Evolutionary conservation across 768 basidiomycete species (phyloP), one percentile per base, ranked within the genome.

Genomic region (Gelatoporia subvermispora): DNA sequence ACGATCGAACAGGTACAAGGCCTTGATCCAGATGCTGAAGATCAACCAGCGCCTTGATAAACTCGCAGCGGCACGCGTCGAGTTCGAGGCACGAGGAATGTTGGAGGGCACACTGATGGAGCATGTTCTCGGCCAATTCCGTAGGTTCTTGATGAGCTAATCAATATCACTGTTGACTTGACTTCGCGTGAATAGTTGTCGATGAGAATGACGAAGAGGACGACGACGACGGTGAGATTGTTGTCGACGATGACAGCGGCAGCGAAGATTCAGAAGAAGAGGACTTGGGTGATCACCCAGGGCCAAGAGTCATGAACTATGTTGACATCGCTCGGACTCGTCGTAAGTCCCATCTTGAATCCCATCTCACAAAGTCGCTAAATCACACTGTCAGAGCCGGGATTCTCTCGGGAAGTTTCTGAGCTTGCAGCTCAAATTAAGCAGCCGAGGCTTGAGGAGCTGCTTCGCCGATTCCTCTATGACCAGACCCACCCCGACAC

Each of bases 1-100:
- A 16, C 51, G 55, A 0, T 59, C 61, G 2, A 63, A 47, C 39
- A 41, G 45, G 1, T 51, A 46, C 21, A 25, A 61, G 8, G 53
- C 59, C 1, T 31, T 63, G 0, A 48, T 47, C 1, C 61, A 63
- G 40, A 63, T 63, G 53, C 51, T 63, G 1, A 13, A 49, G 3
- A 57, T 44, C 3, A 61, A 59, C 38, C 52, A 59, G 36, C 53
- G 61, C 5, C 54, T 59, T 2, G 58, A 59, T 43, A 61, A 61
- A 42, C 54, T 63, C 15, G 45, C 53, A 2, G 61, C 61, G 1
- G 28, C 45, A 17, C 53, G 51, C 11, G 51, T 44, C 2, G 50
- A 59, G 22, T 56, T 61, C 37, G 28, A 23, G 1, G 20, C 20
- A 15, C 55, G 52, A 4, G 56, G 59, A 1, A 50, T 59, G 49